Conservation (phyloP, 2,329 filamentous ascomycete species). For the Neoscytalidium dimidiatum region DNA sequence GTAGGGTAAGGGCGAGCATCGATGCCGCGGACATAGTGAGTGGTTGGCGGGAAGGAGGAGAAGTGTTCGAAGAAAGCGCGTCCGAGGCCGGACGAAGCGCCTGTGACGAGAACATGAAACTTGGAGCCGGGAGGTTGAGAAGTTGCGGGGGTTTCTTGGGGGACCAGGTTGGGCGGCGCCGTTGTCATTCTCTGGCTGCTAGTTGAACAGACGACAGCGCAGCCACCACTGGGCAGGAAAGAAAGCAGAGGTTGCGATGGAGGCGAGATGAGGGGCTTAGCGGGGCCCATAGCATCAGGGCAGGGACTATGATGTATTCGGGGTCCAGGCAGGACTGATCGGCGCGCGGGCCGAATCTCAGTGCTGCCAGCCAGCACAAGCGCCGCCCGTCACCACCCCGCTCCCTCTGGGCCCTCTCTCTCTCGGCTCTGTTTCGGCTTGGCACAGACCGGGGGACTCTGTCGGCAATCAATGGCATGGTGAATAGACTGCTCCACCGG, state of each 20-base stretch:
- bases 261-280: background rate
- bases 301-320: background rate
- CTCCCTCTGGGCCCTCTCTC: background rate
- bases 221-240: no score
- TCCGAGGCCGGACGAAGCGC: constrained; percentile 42
- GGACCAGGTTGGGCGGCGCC: background rate
- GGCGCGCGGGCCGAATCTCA: constrained; percentile 1
- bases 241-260: no score
- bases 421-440: background rate
- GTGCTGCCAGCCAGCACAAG: background rate
- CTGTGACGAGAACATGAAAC: constrained; percentile 35
- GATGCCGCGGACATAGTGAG: constrained; percentile 4
- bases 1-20: background rate
- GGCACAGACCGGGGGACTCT: background rate
- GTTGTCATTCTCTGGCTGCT: background rate
- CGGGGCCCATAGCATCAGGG: background rate
- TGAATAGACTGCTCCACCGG: background rate
- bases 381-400: background rate
- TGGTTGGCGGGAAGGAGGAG: background rate
- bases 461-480: background rate
- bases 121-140: constrained; percentile 22
- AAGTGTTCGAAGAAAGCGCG: constrained; percentile 32
- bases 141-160: background rate
- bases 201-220: no score
- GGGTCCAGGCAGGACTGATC: background rate